Base-by-base conservation (phyloP, 2,329 filamentous ascomycete species). In the Stemphylium beticola region DNA sequence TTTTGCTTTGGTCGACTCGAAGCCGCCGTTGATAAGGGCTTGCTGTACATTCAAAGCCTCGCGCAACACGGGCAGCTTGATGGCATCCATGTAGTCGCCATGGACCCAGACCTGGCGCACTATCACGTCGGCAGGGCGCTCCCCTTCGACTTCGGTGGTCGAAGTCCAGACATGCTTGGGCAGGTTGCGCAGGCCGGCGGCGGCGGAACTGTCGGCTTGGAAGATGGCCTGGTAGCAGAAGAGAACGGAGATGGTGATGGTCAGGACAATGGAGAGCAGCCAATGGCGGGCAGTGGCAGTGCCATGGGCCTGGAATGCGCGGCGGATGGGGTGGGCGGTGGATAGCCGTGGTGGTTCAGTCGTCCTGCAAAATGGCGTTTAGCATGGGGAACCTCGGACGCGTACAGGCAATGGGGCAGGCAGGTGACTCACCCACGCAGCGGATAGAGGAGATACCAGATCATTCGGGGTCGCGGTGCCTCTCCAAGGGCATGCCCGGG, bases 71-170 rank as follows among this genome's bases (percentile, higher is more conserved):
- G 86, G 79, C 46, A 81, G 81, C 44, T 90, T 81, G 32, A 93
- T 80, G 10, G 89, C 90, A 66, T 87, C 82, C 87, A 93, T 93
- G 69, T 92, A 92, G 71, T 84, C 88, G 58, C 89, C 89, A 68
- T 93, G 89, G 14, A 93, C 83, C 90, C 90, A 93, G 51, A 91
- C 83, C 53, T 90, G 90, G 62, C 89, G 88, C 85, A 93, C 89
- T 51, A 90, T 85, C n/a, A 93, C 86, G 71, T 93, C 89, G 39
- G 80, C 78, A 22, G 76, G 69, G 4, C 76, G 74, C 49, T 79
- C 78, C 42, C 83, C 83, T 32, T 83, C 76, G 49, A 90, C 78
- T 24, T 87, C 85, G 55, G 86, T 84, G 5, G 88, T 88, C 33
- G 87, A 87, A 22, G 90, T 92, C 90, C 90, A 93, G 62, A 90